Conservation (phyloP, 208 protist genomes). For the Leishmania tarentolae region DNA sequence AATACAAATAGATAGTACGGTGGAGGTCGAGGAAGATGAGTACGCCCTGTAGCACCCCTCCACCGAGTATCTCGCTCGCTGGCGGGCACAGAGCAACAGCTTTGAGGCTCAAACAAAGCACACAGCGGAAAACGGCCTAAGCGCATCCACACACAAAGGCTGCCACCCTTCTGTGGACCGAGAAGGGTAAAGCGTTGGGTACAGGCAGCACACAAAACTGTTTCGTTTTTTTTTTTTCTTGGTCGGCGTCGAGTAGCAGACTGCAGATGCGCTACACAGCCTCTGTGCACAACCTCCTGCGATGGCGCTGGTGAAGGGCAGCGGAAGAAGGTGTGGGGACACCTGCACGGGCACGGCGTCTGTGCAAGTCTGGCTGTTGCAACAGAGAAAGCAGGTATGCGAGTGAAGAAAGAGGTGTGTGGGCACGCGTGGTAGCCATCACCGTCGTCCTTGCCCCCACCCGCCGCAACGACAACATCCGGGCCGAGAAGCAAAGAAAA, state of each 20-base stretch:
- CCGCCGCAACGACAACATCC: background rate
- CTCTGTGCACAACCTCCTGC: background rate
- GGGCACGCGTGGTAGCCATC: background rate
- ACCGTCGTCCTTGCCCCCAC: background rate
- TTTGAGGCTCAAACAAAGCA: background rate
- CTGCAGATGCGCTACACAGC: background rate
- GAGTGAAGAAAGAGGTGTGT: background rate
- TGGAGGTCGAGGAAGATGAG: background rate
- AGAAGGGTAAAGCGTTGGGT: background rate
- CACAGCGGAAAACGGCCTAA: background rate
- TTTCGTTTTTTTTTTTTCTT: background rate
- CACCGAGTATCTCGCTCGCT: background rate
- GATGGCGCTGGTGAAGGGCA: background rate
- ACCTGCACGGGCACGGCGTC: background rate
- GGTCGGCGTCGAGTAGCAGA: background rate
- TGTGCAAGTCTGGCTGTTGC: background rate
- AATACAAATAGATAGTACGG: background rate
- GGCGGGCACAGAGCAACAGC: background rate
- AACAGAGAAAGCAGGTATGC: background rate
- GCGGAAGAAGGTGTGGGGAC: background rate
- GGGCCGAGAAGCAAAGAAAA: background rate
- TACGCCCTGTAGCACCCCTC: background rate
- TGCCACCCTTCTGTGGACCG: background rate
- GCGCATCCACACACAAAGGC: background rate
- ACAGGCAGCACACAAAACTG: no score